Evolutionary conservation across 495 filamentous ascomycete species (phyloP).

Genomic region (Neurospora sp.): DNA sequence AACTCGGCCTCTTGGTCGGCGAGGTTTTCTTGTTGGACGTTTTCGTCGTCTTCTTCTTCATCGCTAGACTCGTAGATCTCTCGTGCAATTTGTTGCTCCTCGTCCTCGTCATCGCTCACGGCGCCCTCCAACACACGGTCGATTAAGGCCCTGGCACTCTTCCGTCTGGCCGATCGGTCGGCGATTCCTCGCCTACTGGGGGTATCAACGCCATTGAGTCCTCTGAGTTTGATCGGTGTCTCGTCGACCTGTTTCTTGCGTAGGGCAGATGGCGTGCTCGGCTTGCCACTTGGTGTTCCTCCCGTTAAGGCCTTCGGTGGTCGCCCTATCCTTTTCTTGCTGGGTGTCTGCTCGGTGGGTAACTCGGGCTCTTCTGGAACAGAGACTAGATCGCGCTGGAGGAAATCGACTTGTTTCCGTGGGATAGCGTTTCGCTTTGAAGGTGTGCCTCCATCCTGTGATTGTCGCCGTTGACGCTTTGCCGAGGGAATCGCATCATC

Average conservation of each 20-base stretch:
- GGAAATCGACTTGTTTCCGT: not conserved
- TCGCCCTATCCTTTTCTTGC: constrained; percentile 14
- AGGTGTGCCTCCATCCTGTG: not conserved
- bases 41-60: constrained; percentile 28
- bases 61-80: constrained; percentile 55
- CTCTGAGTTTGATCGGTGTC: constrained; percentile 28
- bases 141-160: constrained; percentile 66
- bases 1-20: constrained; percentile 8
- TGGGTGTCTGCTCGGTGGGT: constrained; percentile 9
- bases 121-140: constrained; percentile 50
- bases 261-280: constrained; percentile 21
- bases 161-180: constrained; percentile 76
- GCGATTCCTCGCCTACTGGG: constrained; percentile 54
- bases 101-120: constrained; percentile 67
- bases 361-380: not conserved
- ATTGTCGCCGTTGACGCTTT: constrained; percentile 7
- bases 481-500: constrained; percentile 5
- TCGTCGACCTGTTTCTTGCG: constrained; percentile 18
- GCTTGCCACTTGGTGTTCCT: constrained; percentile 7
- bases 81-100: constrained; percentile 60
- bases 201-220: constrained; percentile 29
- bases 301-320: constrained; percentile 12
- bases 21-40: constrained; percentile 29
- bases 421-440: not conserved
- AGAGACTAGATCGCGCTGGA: not conserved